These are phyloP conservation scores for Flaveria brownii DNA, from an alignment of 129 eudicot species.

Conservation along the genomic window DNA sequence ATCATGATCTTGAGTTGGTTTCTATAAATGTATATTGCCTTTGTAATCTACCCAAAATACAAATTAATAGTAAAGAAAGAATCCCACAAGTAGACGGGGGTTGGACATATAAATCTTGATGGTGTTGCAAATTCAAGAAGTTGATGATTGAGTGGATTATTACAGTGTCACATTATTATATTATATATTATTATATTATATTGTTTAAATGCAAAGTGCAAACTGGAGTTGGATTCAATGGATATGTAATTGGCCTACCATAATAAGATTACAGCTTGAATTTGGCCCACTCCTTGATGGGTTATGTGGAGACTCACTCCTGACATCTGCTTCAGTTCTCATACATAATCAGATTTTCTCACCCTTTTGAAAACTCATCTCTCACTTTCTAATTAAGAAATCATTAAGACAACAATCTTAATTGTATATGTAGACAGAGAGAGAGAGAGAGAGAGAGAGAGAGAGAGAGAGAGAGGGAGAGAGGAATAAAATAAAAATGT, in stretches of 20 bases:
- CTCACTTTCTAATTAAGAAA: slow-evolving; percentile 1
- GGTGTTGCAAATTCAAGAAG: slow-evolving; percentile 41
- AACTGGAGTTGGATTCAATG: slow-evolving; percentile 37
- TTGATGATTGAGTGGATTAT: slow-evolving; percentile 37
- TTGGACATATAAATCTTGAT: slow-evolving; percentile 32
- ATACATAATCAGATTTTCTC: slow-evolving; percentile 28
- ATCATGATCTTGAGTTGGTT: neutral
- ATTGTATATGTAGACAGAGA: no score
- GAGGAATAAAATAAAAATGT: no score
- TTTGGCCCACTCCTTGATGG: slow-evolving; percentile 39
- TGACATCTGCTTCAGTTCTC: neutral
- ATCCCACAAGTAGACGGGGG: slow-evolving; percentile 31
- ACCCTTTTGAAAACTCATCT: slow-evolving; percentile 14
- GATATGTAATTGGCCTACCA: slow-evolving; percentile 35
- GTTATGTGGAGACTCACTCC: slow-evolving; percentile 27
- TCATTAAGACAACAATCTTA: neutral
- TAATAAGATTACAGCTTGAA: slow-evolving; percentile 31
- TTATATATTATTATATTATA: neutral
- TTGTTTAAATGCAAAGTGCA: slow-evolving; percentile 17
- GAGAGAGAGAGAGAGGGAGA: no score
- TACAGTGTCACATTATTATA: neutral
- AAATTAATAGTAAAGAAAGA: neutral
- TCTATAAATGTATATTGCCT: neutral
- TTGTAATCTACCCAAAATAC: neutral
- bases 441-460: no score